Evolutionary conservation across 345 rosid genomes (phyloP).

Genomic region (Bruguiera parviflora): DNA sequence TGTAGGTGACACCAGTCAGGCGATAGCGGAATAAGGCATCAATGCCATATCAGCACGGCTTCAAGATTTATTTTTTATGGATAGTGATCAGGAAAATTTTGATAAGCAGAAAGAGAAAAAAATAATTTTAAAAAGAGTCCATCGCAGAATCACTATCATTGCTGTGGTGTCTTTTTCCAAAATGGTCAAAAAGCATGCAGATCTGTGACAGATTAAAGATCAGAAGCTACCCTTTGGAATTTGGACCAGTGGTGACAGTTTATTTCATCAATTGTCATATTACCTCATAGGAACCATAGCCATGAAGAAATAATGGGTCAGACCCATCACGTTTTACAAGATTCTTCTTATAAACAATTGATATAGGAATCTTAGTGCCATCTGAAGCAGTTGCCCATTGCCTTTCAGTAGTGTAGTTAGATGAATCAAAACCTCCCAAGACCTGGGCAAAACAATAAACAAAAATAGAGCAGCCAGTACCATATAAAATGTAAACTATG

Average conservation of each 20-base stretch:
- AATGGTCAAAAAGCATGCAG: neutral
- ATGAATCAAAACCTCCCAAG: conserved; percentile 84
- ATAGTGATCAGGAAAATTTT: too few relatives aligned
- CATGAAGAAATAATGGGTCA: conserved; percentile 74
- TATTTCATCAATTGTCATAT: conserved; percentile 12
- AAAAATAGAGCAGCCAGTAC: neutral
- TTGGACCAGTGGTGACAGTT: neutral
- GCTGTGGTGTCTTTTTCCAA: neutral
- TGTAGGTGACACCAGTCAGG: neutral
- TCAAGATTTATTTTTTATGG: too few relatives aligned
- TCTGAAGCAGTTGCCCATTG: conserved; percentile 88
- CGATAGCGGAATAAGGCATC: neutral
- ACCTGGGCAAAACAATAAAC: conserved; percentile 42
- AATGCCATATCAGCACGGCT: neutral
- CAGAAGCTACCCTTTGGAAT: neutral
- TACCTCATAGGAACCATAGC: conserved; percentile 99
- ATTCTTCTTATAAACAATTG: conserved; percentile 63
- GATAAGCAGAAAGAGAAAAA: neutral
- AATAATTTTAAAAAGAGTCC: neutral
- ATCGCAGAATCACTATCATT: neutral
- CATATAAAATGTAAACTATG: too few relatives aligned
- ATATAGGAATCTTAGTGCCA: conserved; percentile 80
- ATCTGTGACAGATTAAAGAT: neutral
- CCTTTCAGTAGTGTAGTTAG: conserved; percentile 73
- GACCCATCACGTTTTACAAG: conserved; percentile 84